A percentile compares a stretch with the other conserved stretches of the same genome.
Evolutionary conservation across 2,329 filamentous ascomycete genomes (phyloP).

Genomic region (Fusarium sp.): DNA sequence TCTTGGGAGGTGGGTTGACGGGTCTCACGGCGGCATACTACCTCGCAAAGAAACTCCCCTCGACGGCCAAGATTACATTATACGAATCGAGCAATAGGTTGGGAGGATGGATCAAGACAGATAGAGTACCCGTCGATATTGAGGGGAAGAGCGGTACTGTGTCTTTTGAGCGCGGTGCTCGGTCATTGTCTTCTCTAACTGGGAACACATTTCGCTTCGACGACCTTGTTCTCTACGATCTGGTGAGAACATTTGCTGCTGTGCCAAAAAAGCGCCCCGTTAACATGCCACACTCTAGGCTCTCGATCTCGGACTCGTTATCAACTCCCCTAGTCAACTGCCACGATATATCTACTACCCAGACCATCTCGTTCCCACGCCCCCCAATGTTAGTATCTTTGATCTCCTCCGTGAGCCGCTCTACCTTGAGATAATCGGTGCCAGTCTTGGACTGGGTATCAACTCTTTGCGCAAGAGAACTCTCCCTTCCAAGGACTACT

Average conservation of each 20-base stretch:
- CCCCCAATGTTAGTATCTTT: constrained; percentile 42
- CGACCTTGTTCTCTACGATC: constrained; percentile 72
- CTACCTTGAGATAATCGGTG: constrained; percentile 45
- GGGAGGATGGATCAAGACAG: constrained; percentile 86
- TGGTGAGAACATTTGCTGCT: constrained; percentile 62
- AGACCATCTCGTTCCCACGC: constrained; percentile 65
- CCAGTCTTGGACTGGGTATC: constrained; percentile 40
- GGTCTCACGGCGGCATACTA: constrained; percentile 83
- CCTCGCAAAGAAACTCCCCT: constrained; percentile 72
- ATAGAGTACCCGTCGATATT: constrained; percentile 64
- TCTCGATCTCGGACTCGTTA: constrained; percentile 49
- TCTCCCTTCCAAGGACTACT: constrained; percentile 45
- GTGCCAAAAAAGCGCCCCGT: not conserved
- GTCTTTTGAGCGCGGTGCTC: constrained; percentile 84
- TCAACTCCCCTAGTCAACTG: constrained; percentile 59
- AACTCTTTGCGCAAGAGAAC: constrained; percentile 32
- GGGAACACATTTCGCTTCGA: constrained; percentile 57
- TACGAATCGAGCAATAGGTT: constrained; percentile 77
- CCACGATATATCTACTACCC: constrained; percentile 87
- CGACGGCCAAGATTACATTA: constrained; percentile 75
- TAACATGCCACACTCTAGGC: constrained; percentile 42
- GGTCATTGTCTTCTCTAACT: constrained; percentile 71
- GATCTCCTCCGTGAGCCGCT: constrained; percentile 46
- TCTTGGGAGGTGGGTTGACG: constrained; percentile 85
- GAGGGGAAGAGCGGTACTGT: constrained; percentile 66